Percentiles rank a stretch among this genome's conserved stretches.
These are phyloP conservation scores for Fomitopsis serialis DNA, from an alignment of 768 basidiomycete species.

Conservation along the genomic window DNA sequence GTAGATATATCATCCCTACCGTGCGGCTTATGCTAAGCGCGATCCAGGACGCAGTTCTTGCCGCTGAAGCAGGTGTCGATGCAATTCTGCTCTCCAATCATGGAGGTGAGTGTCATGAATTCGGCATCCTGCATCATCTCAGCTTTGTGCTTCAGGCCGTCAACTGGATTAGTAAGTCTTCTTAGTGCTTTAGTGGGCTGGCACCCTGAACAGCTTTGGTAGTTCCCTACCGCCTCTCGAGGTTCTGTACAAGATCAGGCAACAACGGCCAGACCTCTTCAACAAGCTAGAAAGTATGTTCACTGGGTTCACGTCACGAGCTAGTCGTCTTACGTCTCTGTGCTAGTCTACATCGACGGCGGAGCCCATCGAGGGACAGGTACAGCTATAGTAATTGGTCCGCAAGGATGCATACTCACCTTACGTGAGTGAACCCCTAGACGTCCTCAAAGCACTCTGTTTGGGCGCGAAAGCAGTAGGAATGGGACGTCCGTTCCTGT, in stretches of 20 bases:
- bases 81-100: constrained; percentile 91
- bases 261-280: constrained; percentile 72
- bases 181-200: background rate
- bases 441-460: constrained; percentile 87
- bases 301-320: background rate
- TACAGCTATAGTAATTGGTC: constrained; percentile 21
- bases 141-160: constrained; percentile 40
- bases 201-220: constrained; percentile 1
- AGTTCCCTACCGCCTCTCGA: constrained; percentile 77
- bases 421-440: constrained; percentile 36
- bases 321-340: constrained; percentile 1
- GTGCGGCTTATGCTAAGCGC: background rate
- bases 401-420: background rate
- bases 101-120: constrained; percentile 49
- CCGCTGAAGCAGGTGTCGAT: constrained; percentile 77
- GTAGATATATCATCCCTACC: too few species aligned
- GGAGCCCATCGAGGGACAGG: constrained; percentile 77
- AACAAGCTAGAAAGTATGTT: constrained; percentile 57
- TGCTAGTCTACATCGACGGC: constrained; percentile 82
- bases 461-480: constrained; percentile 86
- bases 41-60: constrained; percentile 77
- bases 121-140: constrained; percentile 1
- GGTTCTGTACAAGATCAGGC: constrained; percentile 67
- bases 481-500: constrained; percentile 81
- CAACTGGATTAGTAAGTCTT: constrained; percentile 72